Percentiles rank a stretch among this genome's conserved stretches.
Conservation (phyloP, 306 rosid genomes). For the Malus domestica region ASM211411v1 NC_041805.1:560501-561000, state of each 20-base stretch:
- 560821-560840: background rate
- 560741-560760: conserved; percentile 54
- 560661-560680: conserved; percentile 24
- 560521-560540: conserved; percentile 12
- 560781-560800: conserved; percentile 20
- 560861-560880: conserved; percentile 24
- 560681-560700: conserved; percentile 18
- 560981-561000: background rate
- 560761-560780: conserved; percentile 37
- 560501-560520: conserved; percentile 40
- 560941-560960: background rate
- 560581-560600: conserved; percentile 70
- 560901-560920: conserved; percentile 75
- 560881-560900: conserved; percentile 43
- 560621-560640: conserved; percentile 31
- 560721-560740: conserved; percentile 38
- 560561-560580: conserved; percentile 43
- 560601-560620: conserved; percentile 45
- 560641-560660: conserved; percentile 29
- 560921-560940: conserved; percentile 33
- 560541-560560: conserved; percentile 16
- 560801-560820: conserved; percentile 29
- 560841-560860: too few relatives aligned
- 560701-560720: conserved; percentile 33
- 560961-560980: background rate